Evolutionary conservation across 257 asterid genomes (phyloP).

Genomic region (Solanum arcanum): DNA sequence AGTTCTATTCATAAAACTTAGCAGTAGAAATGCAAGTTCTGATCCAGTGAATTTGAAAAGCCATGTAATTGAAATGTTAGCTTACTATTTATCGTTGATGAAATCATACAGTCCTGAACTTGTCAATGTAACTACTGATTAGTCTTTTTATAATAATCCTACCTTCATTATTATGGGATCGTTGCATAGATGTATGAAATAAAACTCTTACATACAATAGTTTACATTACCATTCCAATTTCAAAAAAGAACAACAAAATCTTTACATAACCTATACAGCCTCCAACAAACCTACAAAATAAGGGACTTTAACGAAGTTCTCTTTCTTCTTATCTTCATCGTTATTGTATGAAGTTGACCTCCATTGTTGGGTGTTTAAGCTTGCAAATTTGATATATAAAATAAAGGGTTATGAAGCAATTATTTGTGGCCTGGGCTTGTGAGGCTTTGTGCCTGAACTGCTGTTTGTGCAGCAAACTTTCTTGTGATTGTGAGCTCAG

Average conservation of each 20-base stretch:
- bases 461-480: too few species aligned
- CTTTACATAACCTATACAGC: too few species aligned
- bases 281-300: too few species aligned
- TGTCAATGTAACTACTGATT: not conserved
- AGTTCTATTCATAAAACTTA: too few species aligned
- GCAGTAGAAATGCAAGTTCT: too few species aligned
- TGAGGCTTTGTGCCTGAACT: too few species aligned
- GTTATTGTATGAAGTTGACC: not conserved
- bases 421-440: too few species aligned
- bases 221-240: too few species aligned
- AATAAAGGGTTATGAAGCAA: too few species aligned
- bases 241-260: too few species aligned
- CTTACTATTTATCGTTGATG: not conserved
- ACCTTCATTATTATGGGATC: not conserved
- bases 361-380: not conserved
- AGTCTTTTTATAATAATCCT: not conserved
- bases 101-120: not conserved
- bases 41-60: too few species aligned
- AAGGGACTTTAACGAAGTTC: not conserved
- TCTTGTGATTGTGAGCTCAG: too few species aligned
- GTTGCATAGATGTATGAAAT: not conserved
- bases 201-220: not conserved
- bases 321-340: not conserved
- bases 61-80: not conserved
- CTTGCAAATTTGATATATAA: not conserved